phyloP scores from a whole-genome alignment of 345 rosid genomes.

The Orychophragmus violaceus region DNA sequence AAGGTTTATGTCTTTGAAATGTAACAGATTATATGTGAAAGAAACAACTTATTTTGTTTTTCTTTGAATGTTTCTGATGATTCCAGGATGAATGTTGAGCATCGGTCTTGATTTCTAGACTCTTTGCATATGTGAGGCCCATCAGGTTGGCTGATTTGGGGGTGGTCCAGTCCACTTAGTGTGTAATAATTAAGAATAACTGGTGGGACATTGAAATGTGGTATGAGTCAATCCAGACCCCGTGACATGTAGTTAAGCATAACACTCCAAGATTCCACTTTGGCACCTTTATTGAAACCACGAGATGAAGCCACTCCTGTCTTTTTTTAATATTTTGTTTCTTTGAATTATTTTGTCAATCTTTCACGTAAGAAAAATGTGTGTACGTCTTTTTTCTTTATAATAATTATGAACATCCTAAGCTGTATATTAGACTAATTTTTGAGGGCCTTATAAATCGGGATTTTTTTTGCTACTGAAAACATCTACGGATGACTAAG shows the following conservation, averaged over 20 bases:
- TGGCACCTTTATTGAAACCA: conserved; percentile 22
- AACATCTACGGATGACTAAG: no score
- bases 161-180: conserved; percentile 19
- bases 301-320: conserved; percentile 22
- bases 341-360: background rate
- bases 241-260: conserved; percentile 29
- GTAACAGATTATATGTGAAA: background rate
- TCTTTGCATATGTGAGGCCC: conserved; percentile 14
- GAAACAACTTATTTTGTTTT: background rate
- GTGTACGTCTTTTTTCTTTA: no score
- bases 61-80: background rate
- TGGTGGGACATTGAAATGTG: conserved; percentile 22
- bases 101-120: background rate
- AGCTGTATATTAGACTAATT: no score
- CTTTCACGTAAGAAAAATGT: background rate
- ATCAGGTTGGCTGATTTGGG: background rate
- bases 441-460: no score
- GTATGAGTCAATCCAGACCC: conserved; percentile 12
- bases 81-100: background rate
- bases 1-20: background rate
- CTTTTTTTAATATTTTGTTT: background rate
- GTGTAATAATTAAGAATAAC: background rate
- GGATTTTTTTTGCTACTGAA: no score
- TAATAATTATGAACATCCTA: no score
- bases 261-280: conserved; percentile 28